Percentiles rank a stretch among this genome's conserved stretches.
These are phyloP conservation scores for Bacidia gigantensis DNA, from an alignment of 495 filamentous ascomycete species.

Conservation along the genomic window DNA sequence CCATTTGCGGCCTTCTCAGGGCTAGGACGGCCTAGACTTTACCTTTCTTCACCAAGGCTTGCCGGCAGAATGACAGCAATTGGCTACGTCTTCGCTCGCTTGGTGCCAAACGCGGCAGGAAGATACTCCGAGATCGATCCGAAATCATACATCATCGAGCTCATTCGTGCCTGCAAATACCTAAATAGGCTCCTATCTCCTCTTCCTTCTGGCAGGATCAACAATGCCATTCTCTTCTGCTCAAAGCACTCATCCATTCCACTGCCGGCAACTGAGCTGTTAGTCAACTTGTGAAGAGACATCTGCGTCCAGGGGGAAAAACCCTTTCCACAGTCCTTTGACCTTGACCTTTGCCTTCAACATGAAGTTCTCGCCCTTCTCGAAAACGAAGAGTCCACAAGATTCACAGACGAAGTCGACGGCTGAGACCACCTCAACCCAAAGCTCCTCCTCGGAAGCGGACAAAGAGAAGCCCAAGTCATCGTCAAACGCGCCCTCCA, in stretches of 20 bases:
- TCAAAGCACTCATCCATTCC: neutral
- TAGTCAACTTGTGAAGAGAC: too few relatives aligned
- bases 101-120: too few relatives aligned
- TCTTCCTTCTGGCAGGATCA: too few relatives aligned
- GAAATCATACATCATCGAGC: too few relatives aligned
- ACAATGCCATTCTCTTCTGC: too few relatives aligned
- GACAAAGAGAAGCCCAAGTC: neutral
- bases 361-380: conserved; percentile 11
- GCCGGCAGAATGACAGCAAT: neutral
- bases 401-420: neutral
- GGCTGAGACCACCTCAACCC: neutral
- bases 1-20: neutral
- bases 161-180: neutral
- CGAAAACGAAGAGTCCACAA: neutral
- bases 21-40: neutral
- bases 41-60: neutral
- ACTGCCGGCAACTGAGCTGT: too few relatives aligned
- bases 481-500: neutral
- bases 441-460: neutral
- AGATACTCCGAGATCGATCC: neutral
- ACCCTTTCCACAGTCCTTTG: neutral
- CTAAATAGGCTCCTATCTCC: neutral
- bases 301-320: neutral
- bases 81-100: too few relatives aligned
- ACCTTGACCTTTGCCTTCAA: neutral